These are phyloP conservation scores for Yarrowia yakushimensis DNA, from an alignment of 805 yeast species.

Conservation along the genomic window DNA sequence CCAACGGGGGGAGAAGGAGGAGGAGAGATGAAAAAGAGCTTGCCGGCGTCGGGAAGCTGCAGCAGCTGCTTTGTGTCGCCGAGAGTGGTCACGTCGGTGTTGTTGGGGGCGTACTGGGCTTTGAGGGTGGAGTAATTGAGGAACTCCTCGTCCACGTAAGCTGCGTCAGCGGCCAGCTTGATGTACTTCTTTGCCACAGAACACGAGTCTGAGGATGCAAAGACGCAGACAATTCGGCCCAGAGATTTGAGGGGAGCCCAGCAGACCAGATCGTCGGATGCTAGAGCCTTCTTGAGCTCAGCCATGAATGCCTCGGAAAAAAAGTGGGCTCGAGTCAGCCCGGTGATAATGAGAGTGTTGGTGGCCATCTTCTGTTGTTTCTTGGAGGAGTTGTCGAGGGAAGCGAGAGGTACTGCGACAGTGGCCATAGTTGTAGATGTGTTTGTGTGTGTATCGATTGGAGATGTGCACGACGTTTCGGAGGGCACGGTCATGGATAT, in stretches of 20 bases:
- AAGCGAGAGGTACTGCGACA: constrained; percentile 7
- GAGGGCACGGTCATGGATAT: neutral
- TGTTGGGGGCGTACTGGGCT: constrained; percentile 18
- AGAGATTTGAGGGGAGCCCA: constrained; percentile 33
- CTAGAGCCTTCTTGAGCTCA: neutral
- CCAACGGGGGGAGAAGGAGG: constrained; percentile 35
- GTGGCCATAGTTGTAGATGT: neutral
- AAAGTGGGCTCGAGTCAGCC: constrained; percentile 24
- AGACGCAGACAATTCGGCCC: constrained; percentile 32
- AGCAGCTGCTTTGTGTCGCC: constrained; percentile 17
- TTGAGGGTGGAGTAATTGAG: constrained; percentile 19
- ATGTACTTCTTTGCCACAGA: constrained; percentile 24
- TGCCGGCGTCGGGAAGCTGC: constrained; percentile 33
- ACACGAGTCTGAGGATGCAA: constrained; percentile 25
- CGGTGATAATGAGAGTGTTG: constrained; percentile 28
- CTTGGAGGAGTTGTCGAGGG: neutral
- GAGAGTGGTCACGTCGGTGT: constrained; percentile 17
- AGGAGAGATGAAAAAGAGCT: constrained; percentile 34
- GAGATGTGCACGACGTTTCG: neutral
- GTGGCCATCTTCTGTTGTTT: constrained; percentile 21
- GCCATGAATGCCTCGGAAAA: constrained; percentile 5
- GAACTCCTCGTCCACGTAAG: constrained; percentile 7
- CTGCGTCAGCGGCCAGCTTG: constrained; percentile 19
- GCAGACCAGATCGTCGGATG: constrained; percentile 24
- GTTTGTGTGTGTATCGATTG: neutral